These are phyloP conservation scores for Hibiscus mutabilis DNA, from an alignment of 345 rosid genomes.

Conservation along the genomic window DNA sequence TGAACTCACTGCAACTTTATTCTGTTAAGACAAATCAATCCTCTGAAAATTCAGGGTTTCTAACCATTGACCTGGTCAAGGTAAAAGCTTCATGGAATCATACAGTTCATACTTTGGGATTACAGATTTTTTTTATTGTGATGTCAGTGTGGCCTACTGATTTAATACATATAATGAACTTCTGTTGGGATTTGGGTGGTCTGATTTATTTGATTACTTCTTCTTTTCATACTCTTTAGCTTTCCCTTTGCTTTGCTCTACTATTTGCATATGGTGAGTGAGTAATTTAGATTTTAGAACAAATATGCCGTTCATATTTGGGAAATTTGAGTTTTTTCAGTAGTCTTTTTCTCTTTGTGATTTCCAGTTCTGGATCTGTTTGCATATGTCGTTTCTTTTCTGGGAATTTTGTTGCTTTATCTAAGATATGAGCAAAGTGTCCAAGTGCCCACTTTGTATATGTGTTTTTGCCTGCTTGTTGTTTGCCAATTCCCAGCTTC, in stretches of 20 bases:
- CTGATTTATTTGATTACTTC: neutral
- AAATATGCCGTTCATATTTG: neutral
- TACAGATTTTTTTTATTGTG: too few relatives aligned
- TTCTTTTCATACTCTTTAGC: neutral
- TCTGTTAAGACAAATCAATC: neutral
- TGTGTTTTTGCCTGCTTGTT: neutral
- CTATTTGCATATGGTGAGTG: neutral
- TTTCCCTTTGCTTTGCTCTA: neutral
- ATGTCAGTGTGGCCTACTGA: neutral
- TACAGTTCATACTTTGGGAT: neutral
- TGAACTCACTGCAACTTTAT: neutral
- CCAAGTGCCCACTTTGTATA: neutral
- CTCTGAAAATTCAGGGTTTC: neutral
- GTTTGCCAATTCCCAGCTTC: neutral
- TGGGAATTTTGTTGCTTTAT: conserved; percentile 5
- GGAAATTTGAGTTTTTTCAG: neutral
- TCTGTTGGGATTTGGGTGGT: neutral
- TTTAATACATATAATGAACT: too few relatives aligned
- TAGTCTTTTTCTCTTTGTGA: neutral
- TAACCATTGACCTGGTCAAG: neutral
- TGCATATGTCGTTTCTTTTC: neutral
- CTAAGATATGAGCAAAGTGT: neutral
- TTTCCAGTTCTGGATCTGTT: neutral
- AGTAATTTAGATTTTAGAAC: neutral
- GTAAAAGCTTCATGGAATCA: neutral